Percentiles rank a stretch among this genome's conserved stretches.
These are phyloP conservation scores for Phytophthora palmivora DNA, from an alignment of 352 stramenopile species.

Conservation along the genomic window DNA sequence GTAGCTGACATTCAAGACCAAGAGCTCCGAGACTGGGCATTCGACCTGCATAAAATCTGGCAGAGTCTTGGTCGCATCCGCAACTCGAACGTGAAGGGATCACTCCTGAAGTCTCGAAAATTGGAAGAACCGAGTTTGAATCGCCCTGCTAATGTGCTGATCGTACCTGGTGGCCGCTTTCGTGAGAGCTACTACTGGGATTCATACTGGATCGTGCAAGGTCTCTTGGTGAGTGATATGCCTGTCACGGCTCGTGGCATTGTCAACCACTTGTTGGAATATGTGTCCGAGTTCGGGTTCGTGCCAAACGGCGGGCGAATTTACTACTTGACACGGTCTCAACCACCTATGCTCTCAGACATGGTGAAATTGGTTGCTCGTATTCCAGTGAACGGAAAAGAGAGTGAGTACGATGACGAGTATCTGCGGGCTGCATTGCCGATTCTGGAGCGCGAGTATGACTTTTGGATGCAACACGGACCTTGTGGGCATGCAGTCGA, in stretches of 20 bases:
- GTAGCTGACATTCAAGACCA: conserved; percentile 60
- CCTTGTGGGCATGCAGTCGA: conserved; percentile 67
- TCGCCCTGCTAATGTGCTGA: conserved; percentile 67
- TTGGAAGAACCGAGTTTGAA: conserved; percentile 43
- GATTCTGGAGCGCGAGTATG: conserved; percentile 83
- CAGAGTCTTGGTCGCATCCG: conserved; percentile 67
- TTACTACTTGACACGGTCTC: conserved; percentile 92
- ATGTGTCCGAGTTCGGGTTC: conserved; percentile 87
- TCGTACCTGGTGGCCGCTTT: conserved; percentile 92
- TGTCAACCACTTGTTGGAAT: conserved; percentile 89
- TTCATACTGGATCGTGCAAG: conserved; percentile 94
- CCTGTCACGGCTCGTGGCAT: conserved; percentile 73
- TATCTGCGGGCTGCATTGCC: conserved; percentile 64
- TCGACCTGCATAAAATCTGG: conserved; percentile 81
- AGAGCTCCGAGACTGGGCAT: conserved; percentile 69
- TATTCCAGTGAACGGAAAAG: conserved; percentile 38
- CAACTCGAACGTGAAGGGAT: conserved; percentile 58
- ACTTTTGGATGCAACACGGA: conserved; percentile 86
- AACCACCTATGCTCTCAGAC: conserved; percentile 91
- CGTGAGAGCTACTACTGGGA: conserved; percentile 93
- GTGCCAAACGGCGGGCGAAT: conserved; percentile 91
- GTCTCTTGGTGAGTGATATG: conserved; percentile 88
- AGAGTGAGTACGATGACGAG: conserved; percentile 54
- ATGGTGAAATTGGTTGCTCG: conserved; percentile 79
- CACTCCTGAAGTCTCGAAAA: conserved; percentile 53